Evolutionary conservation across 495 filamentous ascomycete species (phyloP), one percentile per base, ranked within the genome.

Genomic region (Opeltia flavorubescens): DNA sequence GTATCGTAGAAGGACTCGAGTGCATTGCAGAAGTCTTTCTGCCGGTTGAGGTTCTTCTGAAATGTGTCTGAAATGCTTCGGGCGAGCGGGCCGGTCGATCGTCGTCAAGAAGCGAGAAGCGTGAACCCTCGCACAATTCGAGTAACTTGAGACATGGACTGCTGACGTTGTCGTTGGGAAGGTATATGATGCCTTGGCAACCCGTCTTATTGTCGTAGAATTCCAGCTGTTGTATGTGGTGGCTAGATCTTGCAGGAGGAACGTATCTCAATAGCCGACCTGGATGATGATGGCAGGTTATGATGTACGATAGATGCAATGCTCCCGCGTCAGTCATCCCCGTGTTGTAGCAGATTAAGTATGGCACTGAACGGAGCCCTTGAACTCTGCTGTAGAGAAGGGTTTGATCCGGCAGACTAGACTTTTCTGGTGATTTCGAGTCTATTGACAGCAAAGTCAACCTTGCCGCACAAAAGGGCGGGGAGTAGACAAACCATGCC

Each of bases 111-210:
- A 52, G 51, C 12, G 18, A 9, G 12, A 55, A 41, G 11, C 53
- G 51, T 29, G 61, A 35, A 54, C 71, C 70, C 36, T 74, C 64
- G 0, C 70, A 61, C 18, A 83, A 64, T 43, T 75, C 66, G 47
- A 85, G 61, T 24, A 84, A 55, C 49, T 73, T 56, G 5, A 76
- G 36, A 13, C 57, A 57, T 17, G 54, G 43, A 34, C 44, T 46
- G 1, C 50, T 43, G 0, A 67, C 43, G 2, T 34, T 28, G 0
- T 55, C 31, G 28, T 65, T 66, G 1, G 66, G 64, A 6, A 56
- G 48, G 58, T 66, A 68, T 21, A 66, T 58, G 5, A 69, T 54
- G 7, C 66, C 64, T 27, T 58, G 59, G 44, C 55, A 58, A 4
- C 44, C 41, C 17, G 51, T 21, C 5, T 55, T 51, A 12, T 39